These are phyloP conservation scores for Sanguinoderma infundibulare DNA, from an alignment of 1,284 basidiomycete species.

Conservation along the genomic window DNA sequence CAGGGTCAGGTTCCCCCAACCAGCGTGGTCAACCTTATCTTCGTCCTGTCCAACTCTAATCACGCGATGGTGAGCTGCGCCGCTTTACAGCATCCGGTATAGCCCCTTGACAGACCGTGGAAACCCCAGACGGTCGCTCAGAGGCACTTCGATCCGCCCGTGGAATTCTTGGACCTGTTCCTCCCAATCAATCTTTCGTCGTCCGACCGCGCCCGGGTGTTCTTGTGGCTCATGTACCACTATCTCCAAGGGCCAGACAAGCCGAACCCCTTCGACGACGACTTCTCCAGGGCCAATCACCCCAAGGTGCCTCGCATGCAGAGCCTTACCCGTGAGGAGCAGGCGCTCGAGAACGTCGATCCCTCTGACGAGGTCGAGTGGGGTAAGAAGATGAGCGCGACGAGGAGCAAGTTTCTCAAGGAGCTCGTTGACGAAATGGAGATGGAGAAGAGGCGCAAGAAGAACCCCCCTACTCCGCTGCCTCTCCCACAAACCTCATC, in stretches of 20 bases:
- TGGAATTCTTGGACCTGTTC: constrained; percentile 85
- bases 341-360: constrained; percentile 45
- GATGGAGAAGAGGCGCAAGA: constrained; percentile 36
- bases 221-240: constrained; percentile 60
- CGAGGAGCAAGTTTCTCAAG: constrained; percentile 44
- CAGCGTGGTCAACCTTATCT: constrained; percentile 79
- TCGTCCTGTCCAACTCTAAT: constrained; percentile 61
- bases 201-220: constrained; percentile 70
- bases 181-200: constrained; percentile 75
- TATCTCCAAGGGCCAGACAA: constrained; percentile 47
- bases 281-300: constrained; percentile 40
- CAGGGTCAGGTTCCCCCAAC: constrained; percentile 71
- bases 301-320: constrained; percentile 43
- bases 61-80: constrained; percentile 33
- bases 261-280: constrained; percentile 49
- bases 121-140: constrained; percentile 61
- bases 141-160: constrained; percentile 72
- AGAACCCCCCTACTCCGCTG: constrained; percentile 29
- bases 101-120: constrained; percentile 15
- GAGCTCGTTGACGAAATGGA: constrained; percentile 45
- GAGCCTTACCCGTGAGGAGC: constrained; percentile 40
- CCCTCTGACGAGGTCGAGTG: constrained; percentile 46
- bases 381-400: constrained; percentile 43
- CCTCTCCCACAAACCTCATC: constrained; percentile 25
- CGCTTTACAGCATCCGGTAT: constrained; percentile 1